These are phyloP conservation scores for Schizophyllum commune DNA, from an alignment of 1,284 basidiomycete species.

Conservation along the genomic window DNA sequence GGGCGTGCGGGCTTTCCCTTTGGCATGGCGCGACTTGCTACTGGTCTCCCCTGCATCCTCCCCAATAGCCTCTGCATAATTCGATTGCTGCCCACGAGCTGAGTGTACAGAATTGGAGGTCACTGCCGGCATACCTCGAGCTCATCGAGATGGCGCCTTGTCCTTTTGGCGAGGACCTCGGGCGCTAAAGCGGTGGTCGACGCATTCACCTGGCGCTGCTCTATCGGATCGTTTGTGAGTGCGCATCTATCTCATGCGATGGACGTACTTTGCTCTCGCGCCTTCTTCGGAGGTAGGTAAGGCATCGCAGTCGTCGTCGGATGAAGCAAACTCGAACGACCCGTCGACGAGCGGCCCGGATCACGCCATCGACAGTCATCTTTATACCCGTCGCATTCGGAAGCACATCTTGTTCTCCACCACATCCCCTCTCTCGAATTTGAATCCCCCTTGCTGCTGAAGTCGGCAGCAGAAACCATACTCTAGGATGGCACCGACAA, in stretches of 20 bases:
- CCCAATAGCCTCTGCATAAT: slow-evolving; percentile 55
- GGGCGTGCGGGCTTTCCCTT: slow-evolving; percentile 61
- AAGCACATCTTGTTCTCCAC: not conserved
- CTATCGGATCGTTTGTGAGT: not conserved
- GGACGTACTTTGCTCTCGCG: not conserved
- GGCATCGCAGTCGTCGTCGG: not conserved
- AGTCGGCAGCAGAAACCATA: not conserved
- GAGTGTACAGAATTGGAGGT: not conserved
- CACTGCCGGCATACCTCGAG: slow-evolving; percentile 53
- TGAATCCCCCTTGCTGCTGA: not conserved
- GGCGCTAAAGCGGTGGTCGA: slow-evolving; percentile 40
- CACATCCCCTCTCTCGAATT: too few species aligned
- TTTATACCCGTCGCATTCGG: not conserved
- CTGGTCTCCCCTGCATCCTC: slow-evolving; percentile 24
- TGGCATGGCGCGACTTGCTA: slow-evolving; percentile 22
- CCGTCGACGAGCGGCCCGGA: not conserved
- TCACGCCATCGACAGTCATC: not conserved
- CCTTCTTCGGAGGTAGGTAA: not conserved
- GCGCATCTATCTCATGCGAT: not conserved
- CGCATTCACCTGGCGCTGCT: not conserved
- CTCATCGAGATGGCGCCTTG: slow-evolving; percentile 69
- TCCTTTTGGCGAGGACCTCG: slow-evolving; percentile 66
- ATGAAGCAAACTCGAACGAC: not conserved
- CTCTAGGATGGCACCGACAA: not conserved
- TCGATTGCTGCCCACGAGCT: slow-evolving; percentile 49